These are phyloP conservation scores for Linnemannia zychae DNA, from an alignment of 192 early-diverging fungal species.

Conservation along the genomic window DNA sequence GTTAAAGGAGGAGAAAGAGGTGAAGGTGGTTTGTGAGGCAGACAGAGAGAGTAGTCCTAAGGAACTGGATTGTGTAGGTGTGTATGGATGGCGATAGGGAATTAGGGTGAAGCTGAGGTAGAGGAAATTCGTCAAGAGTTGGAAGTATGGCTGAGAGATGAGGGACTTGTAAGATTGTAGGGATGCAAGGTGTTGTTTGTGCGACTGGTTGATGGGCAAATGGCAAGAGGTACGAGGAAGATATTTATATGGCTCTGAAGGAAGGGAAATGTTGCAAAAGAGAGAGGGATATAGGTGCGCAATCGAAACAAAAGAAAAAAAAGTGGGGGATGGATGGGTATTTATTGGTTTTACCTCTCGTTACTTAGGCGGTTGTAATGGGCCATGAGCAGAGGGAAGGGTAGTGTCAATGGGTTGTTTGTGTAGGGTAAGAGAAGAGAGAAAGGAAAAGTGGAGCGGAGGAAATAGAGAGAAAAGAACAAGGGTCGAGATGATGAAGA, in stretches of 20 bases:
- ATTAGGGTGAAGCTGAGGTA: background rate
- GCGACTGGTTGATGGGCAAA: background rate
- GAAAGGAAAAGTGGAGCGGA: background rate
- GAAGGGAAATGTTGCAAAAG: background rate
- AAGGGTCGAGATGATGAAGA: background rate
- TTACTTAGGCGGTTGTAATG: slow-evolving; percentile 1
- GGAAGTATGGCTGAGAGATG: too few species aligned
- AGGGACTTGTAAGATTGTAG: too few species aligned
- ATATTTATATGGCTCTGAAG: background rate
- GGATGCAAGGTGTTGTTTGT: too few species aligned
- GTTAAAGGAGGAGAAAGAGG: background rate
- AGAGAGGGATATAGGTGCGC: background rate
- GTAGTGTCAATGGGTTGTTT: background rate
- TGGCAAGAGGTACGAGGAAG: background rate
- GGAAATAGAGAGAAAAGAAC: background rate
- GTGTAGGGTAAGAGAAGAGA: background rate
- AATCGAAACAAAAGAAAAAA: background rate
- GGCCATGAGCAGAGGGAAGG: background rate
- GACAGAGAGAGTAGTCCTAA: background rate
- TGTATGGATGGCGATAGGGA: background rate
- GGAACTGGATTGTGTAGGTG: background rate
- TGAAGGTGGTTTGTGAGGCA: background rate
- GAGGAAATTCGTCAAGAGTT: background rate
- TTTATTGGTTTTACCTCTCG: slow-evolving; percentile 9
- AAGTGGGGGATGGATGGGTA: background rate